Conservation (phyloP, 202 grass and related monocot genomes). For the Eragrostis tef region DNA sequence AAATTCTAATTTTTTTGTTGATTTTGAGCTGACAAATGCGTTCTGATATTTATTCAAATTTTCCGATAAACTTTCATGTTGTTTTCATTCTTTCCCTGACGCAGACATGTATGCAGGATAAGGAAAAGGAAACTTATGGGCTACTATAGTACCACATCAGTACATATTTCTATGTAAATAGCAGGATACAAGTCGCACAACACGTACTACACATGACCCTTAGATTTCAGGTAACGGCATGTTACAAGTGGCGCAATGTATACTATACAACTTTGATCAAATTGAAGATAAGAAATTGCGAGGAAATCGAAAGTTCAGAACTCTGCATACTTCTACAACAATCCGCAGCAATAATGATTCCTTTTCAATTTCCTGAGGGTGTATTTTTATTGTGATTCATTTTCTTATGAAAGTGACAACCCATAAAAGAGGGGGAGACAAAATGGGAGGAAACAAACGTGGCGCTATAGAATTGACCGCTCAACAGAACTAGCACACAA, state of each 20-base stretch:
- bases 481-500: slow-evolving; percentile 13
- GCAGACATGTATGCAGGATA: slow-evolving; percentile 33
- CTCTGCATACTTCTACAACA: neutral
- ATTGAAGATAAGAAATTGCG: slow-evolving; percentile 12
- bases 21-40: neutral
- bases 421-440: neutral
- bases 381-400: neutral
- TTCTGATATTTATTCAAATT: neutral
- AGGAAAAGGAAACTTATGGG: slow-evolving; percentile 51
- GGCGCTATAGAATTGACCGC: slow-evolving; percentile 13
- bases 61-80: neutral
- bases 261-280: neutral
- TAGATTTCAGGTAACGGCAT: neutral
- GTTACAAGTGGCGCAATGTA: neutral
- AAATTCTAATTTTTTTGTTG: neutral
- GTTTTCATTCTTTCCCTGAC: slow-evolving; percentile 34
- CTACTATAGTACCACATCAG: slow-evolving; percentile 48
- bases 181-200: neutral
- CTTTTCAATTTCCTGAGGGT: neutral
- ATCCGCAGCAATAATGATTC: neutral
- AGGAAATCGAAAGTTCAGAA: neutral
- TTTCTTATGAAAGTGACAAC: slow-evolving; percentile 20
- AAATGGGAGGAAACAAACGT: slow-evolving; percentile 9
- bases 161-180: slow-evolving; percentile 43
- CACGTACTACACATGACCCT: no score